These are phyloP conservation scores for Tricholomella constricta DNA, from an alignment of 768 basidiomycete species.

Conservation along the genomic window DNA sequence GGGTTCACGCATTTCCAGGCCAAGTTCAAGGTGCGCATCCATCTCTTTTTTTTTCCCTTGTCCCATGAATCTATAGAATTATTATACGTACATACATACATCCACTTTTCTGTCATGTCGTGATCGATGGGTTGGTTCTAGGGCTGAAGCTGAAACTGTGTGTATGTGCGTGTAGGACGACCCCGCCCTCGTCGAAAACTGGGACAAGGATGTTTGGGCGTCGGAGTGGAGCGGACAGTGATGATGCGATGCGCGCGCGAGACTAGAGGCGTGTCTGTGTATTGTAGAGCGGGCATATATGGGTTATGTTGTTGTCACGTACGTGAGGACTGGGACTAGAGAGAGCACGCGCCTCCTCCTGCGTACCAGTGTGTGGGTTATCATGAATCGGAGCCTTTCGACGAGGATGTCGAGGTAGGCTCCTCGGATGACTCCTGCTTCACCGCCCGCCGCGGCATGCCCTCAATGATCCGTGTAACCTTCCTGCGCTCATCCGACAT, in stretches of 20 bases:
- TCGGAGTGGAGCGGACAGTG: constrained; percentile 35
- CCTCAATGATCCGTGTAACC: constrained; percentile 59
- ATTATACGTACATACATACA: too few relatives aligned
- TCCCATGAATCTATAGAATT: too few relatives aligned
- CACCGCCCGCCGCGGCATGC: constrained; percentile 56
- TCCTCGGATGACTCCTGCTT: constrained; percentile 41
- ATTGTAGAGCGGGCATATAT: too few relatives aligned
- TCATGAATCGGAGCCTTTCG: too few relatives aligned
- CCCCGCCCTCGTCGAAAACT: constrained; percentile 72
- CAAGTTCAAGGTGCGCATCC: constrained; percentile 57
- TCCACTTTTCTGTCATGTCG: too few relatives aligned
- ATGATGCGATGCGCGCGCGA: neutral
- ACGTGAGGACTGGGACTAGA: too few relatives aligned
- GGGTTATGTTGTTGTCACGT: too few relatives aligned
- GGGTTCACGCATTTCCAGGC: constrained; percentile 75
- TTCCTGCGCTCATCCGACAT: constrained; percentile 54
- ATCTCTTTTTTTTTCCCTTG: neutral
- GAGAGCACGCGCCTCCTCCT: too few relatives aligned
- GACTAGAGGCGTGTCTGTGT: neutral
- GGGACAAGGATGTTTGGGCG: constrained; percentile 68
- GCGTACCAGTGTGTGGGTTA: too few relatives aligned
- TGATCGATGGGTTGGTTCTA: too few relatives aligned
- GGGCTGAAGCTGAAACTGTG: too few relatives aligned
- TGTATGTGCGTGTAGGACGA: constrained; percentile 45
- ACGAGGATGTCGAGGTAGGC: too few relatives aligned